Conservation (phyloP, 2,329 filamentous ascomycete genomes). For the Microcyclospora pomicola region DNA sequence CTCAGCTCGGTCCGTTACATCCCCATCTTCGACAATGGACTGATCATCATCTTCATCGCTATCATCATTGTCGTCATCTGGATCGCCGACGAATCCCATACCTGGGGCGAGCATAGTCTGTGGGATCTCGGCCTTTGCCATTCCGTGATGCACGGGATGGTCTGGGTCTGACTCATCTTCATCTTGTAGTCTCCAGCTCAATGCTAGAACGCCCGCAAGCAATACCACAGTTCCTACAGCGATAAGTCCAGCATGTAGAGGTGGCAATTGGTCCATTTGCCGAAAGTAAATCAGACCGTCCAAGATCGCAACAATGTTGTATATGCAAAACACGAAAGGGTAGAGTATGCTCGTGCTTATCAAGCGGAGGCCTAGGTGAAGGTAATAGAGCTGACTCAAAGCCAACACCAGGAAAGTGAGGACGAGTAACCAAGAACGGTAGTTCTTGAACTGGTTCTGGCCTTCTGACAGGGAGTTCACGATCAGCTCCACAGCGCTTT, state of each 20-base stretch:
- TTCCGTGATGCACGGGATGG: conserved; percentile 29
- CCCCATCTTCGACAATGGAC: conserved; percentile 8
- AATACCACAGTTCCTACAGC: conserved; percentile 76
- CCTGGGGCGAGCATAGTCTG: conserved; percentile 65
- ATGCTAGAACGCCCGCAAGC: conserved; percentile 71
- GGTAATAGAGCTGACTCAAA: conserved; percentile 83
- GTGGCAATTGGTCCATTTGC: conserved; percentile 66
- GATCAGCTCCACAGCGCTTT: conserved; percentile 88
- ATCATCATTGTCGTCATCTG: conserved; percentile 7
- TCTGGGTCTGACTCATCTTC: conserved; percentile 45
- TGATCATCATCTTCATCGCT: conserved; percentile 13
- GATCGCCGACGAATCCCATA: conserved; percentile 42
- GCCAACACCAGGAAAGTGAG: conserved; percentile 68
- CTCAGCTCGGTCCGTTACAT: conserved; percentile 2
- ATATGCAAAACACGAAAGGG: conserved; percentile 94
- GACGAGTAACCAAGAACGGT: conserved; percentile 89
- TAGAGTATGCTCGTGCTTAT: conserved; percentile 94
- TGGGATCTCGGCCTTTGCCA: conserved; percentile 25
- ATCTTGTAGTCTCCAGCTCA: conserved; percentile 87
- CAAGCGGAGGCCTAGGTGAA: conserved; percentile 84
- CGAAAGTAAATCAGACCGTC: conserved; percentile 95
- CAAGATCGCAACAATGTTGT: conserved; percentile 96
- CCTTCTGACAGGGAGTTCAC: conserved; percentile 75
- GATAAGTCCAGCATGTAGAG: conserved; percentile 66
- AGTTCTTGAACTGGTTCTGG: conserved; percentile 85